Evolutionary conservation across 768 basidiomycete species (phyloP).

Genomic region (Mycena sanguinolenta): DNA sequence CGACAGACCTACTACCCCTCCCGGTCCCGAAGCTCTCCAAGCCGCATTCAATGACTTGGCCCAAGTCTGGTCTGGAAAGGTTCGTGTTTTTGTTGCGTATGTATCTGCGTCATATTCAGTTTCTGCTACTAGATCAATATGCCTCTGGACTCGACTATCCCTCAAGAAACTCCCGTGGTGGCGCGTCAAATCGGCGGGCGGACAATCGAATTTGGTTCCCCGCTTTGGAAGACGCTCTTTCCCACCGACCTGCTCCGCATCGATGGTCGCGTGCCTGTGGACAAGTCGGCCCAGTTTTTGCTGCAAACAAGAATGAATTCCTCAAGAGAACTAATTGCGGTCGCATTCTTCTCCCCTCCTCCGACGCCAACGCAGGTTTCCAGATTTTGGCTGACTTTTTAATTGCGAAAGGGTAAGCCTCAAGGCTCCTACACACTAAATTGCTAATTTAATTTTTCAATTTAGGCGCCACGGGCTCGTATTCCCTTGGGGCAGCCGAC

Average conservation of each 20-base stretch:
- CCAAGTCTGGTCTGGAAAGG: conserved; percentile 82
- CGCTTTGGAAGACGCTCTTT: conserved; percentile 83
- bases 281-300: conserved; percentile 83
- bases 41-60: conserved; percentile 68
- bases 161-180: conserved; percentile 73
- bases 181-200: conserved; percentile 89
- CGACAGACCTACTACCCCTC: conserved; percentile 53
- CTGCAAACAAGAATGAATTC: conserved; percentile 83
- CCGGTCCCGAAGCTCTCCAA: conserved; percentile 57
- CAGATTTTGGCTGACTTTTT: conserved; percentile 75
- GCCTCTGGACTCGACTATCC: conserved; percentile 81
- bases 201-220: conserved; percentile 64
- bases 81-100: conserved; percentile 48
- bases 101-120: not conserved
- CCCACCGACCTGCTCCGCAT: conserved; percentile 78
- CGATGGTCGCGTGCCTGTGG: conserved; percentile 86
- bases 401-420: conserved; percentile 76
- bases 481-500: conserved; percentile 86
- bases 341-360: conserved; percentile 73
- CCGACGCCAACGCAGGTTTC: conserved; percentile 64
- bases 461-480: conserved; percentile 83
- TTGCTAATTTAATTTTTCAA: conserved; percentile 30
- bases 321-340: conserved; percentile 83
- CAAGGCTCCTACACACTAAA: conserved; percentile 11
- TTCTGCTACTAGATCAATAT: conserved; percentile 70